Percentiles rank a stretch among this genome's conserved stretches.
phyloP scores from a whole-genome alignment of 148 eudicot species.

The Limonium bicolor region DNA sequence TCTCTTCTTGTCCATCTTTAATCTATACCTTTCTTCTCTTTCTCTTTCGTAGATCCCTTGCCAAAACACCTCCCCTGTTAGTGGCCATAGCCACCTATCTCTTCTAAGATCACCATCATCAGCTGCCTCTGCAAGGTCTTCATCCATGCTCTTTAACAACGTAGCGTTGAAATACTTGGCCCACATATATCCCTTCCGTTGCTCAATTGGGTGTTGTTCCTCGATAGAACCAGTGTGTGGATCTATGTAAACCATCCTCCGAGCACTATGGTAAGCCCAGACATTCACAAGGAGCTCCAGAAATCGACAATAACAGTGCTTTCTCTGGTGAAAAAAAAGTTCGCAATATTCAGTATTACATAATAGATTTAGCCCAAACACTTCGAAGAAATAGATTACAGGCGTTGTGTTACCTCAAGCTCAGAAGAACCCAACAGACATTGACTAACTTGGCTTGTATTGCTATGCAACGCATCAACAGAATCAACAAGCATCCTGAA shows the following conservation, averaged over 20 bases:
- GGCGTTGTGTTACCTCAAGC: conserved; percentile 77
- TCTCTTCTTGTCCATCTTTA: conserved; percentile 95
- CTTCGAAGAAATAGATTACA: too few species aligned
- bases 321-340: conserved; percentile 49
- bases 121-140: conserved; percentile 94
- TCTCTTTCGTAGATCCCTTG: conserved; percentile 90
- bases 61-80: conserved; percentile 91
- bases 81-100: conserved; percentile 84
- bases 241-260: conserved; percentile 73
- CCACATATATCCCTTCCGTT: conserved; percentile 74
- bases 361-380: too few species aligned
- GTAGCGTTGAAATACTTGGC: conserved; percentile 57
- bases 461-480: conserved; percentile 51
- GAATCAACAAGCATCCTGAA: conserved; percentile 95
- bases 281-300: conserved; percentile 82
- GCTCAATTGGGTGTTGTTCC: conserved; percentile 81
- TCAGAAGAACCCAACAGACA: conserved; percentile 62
- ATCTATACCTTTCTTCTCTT: conserved; percentile 76
- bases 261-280: conserved; percentile 97
- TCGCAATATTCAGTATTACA: not conserved
- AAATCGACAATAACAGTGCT: conserved; percentile 79
- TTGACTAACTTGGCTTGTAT: conserved; percentile 20
- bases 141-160: conserved; percentile 83
- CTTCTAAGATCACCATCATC: conserved; percentile 61
- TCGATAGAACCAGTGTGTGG: conserved; percentile 53